These are phyloP conservation scores for Orbilia javanica DNA, from an alignment of 2,329 filamentous ascomycete genomes.

Conservation along the genomic window DNA sequence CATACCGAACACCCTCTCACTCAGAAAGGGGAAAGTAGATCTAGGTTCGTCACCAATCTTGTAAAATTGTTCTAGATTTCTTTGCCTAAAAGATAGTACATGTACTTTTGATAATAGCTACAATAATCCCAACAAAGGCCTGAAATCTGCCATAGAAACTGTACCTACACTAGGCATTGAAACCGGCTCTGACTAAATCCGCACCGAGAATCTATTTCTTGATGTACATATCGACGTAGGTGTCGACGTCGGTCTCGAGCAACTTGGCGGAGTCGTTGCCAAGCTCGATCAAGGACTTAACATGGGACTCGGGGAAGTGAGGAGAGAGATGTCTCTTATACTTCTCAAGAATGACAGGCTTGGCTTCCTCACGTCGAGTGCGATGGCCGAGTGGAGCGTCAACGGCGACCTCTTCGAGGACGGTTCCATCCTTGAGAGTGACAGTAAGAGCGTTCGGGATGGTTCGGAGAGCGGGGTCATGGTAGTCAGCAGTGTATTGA, in stretches of 20 bases:
- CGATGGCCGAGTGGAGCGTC: conserved; percentile 95
- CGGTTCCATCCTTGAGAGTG: conserved; percentile 91
- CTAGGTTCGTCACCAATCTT: neutral
- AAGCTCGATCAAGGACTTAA: conserved; percentile 84
- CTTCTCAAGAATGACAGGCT: conserved; percentile 95
- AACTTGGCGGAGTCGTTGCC: conserved; percentile 80
- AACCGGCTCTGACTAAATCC: neutral
- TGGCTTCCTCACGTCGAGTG: conserved; percentile 91
- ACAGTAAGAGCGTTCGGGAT: conserved; percentile 98
- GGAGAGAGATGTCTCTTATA: conserved; percentile 91
- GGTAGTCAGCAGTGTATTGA: conserved; percentile 94
- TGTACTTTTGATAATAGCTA: conserved; percentile 22
- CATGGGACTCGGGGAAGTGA: conserved; percentile 81
- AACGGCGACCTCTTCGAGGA: conserved; percentile 89
- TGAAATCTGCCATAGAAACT: neutral
- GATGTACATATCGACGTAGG: conserved; percentile 90
- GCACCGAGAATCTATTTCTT: conserved; percentile 63
- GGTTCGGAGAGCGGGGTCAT: conserved; percentile 90
- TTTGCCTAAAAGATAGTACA: conserved; percentile 4
- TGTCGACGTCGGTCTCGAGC: conserved; percentile 85
- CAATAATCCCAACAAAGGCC: conserved; percentile 1
- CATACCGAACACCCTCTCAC: neutral
- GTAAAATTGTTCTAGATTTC: conserved; percentile 3
- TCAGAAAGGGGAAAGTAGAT: neutral
- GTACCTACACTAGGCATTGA: neutral